Evolutionary conservation across 768 basidiomycete genomes (phyloP).

Genomic region (Boletus sp.): DNA sequence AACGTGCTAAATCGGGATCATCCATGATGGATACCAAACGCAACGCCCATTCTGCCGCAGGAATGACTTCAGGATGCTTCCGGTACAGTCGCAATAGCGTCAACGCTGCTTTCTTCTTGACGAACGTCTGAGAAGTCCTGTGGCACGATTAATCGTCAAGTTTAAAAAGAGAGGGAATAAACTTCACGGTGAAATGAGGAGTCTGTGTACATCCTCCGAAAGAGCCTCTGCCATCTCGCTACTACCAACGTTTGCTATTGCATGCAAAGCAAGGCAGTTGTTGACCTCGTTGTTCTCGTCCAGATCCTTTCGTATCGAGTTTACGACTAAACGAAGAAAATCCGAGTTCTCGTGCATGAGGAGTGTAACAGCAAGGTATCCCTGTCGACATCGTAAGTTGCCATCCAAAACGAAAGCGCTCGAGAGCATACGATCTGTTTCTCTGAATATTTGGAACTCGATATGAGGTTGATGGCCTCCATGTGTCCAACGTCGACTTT

Average conservation of each 20-base stretch:
- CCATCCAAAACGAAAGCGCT: background rate
- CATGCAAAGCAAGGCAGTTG: slow-evolving; percentile 95
- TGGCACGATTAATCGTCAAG: slow-evolving; percentile 12
- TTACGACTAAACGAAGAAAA: slow-evolving; percentile 92
- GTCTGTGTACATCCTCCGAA: slow-evolving; percentile 87
- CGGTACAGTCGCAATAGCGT: slow-evolving; percentile 91
- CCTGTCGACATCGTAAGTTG: slow-evolving; percentile 45
- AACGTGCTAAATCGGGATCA: slow-evolving; percentile 73
- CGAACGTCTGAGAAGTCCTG: slow-evolving; percentile 92
- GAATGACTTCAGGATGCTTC: slow-evolving; percentile 93
- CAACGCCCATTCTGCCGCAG: slow-evolving; percentile 92
- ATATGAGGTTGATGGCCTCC: slow-evolving; percentile 98
- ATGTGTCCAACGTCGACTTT: slow-evolving; percentile 99
- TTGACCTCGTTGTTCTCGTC: slow-evolving; percentile 92
- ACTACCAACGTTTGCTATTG: slow-evolving; percentile 96
- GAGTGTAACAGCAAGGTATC: slow-evolving; percentile 94
- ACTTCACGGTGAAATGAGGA: slow-evolving; percentile 89
- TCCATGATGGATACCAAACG: slow-evolving; percentile 96
- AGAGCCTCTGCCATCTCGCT: slow-evolving; percentile 98
- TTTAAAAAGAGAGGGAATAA: background rate
- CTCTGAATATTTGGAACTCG: slow-evolving; percentile 93
- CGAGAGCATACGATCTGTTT: slow-evolving; percentile 88
- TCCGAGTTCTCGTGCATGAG: slow-evolving; percentile 99
- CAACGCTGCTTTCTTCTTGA: slow-evolving; percentile 97
- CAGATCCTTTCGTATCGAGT: slow-evolving; percentile 96